These are phyloP conservation scores for Clitopilus passeckerianus DNA, from an alignment of 768 basidiomycete genomes.

Conservation along the genomic window DNA sequence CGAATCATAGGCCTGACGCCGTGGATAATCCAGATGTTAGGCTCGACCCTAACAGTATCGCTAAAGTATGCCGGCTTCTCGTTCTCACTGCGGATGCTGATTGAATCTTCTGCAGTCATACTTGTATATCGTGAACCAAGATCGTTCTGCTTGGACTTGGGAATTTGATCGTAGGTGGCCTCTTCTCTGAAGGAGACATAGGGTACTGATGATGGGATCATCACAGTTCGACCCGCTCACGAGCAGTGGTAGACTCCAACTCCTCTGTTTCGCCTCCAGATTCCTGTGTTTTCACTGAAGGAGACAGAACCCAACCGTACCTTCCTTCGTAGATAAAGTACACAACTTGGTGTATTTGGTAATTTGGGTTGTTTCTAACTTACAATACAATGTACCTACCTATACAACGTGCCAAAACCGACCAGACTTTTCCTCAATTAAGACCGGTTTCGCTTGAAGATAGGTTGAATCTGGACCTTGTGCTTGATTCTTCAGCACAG, in stretches of 20 bases:
- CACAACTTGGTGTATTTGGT: too few relatives aligned
- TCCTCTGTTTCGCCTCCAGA: too few relatives aligned
- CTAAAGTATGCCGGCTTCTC: conserved; percentile 33
- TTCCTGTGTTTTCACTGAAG: too few relatives aligned
- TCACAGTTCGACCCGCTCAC: conserved; percentile 11
- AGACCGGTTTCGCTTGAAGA: too few relatives aligned
- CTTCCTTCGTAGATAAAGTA: too few relatives aligned
- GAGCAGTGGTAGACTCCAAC: conserved; percentile 10
- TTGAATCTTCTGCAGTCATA: background rate
- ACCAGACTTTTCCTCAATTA: too few relatives aligned
- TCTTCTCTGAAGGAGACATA: background rate
- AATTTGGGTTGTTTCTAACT: too few relatives aligned
- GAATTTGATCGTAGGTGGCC: conserved; percentile 17
- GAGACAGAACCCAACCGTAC: too few relatives aligned
- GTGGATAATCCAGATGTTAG: conserved; percentile 39
- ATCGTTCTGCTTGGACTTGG: conserved; percentile 10
- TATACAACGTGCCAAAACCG: too few relatives aligned
- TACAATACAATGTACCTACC: too few relatives aligned
- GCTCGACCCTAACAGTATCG: conserved; percentile 63
- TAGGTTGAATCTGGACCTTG: too few relatives aligned
- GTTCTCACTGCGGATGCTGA: background rate
- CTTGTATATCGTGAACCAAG: conserved; percentile 8
- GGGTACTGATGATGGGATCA: background rate
- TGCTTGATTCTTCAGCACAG: too few relatives aligned
- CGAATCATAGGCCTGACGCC: conserved; percentile 23